These are phyloP conservation scores for Verticillium zaregamsianum DNA, from an alignment of 2,329 filamentous ascomycete genomes.

Conservation along the genomic window DNA sequence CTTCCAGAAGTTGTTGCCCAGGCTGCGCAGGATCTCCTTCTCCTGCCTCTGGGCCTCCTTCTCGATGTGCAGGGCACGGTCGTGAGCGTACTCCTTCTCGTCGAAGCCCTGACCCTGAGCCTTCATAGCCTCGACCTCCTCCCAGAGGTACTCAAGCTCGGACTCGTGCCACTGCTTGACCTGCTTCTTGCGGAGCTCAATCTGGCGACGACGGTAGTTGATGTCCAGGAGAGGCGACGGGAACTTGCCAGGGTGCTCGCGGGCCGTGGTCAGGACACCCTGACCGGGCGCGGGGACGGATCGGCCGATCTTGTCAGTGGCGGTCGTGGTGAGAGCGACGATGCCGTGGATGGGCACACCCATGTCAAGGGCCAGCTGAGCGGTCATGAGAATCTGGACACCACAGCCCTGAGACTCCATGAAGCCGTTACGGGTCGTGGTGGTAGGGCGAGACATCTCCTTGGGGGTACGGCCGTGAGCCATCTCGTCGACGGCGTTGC, in stretches of 20 bases:
- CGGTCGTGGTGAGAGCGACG: conserved; percentile 87
- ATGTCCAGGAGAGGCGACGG: conserved; percentile 94
- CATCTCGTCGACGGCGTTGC: conserved; percentile 95
- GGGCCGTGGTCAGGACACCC: conserved; percentile 92
- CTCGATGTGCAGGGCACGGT: conserved; percentile 82
- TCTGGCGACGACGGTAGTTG: conserved; percentile 92
- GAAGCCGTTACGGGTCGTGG: conserved; percentile 94
- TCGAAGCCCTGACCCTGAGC: conserved; percentile 69
- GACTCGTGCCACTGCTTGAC: conserved; percentile 97
- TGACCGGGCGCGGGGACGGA: conserved; percentile 95
- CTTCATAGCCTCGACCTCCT: conserved; percentile 90
- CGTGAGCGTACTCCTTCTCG: conserved; percentile 79
- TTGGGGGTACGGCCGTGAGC: conserved; percentile 89
- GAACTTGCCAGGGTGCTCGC: conserved; percentile 87
- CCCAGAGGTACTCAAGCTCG: conserved; percentile 86
- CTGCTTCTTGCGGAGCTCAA: conserved; percentile 88
- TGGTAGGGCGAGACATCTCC: conserved; percentile 97
- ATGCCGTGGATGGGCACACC: conserved; percentile 97
- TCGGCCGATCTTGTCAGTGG: conserved; percentile 97
- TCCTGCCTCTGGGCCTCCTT: conserved; percentile 82
- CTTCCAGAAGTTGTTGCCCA: conserved; percentile 99
- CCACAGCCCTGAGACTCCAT: conserved; percentile 99
- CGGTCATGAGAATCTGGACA: conserved; percentile 98
- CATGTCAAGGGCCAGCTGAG: conserved; percentile 94
- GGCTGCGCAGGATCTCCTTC: conserved; percentile 85